Evolutionary conservation across 2,329 filamentous ascomycete species (phyloP).

Genomic region (Albophoma yamanashiensis): DNA sequence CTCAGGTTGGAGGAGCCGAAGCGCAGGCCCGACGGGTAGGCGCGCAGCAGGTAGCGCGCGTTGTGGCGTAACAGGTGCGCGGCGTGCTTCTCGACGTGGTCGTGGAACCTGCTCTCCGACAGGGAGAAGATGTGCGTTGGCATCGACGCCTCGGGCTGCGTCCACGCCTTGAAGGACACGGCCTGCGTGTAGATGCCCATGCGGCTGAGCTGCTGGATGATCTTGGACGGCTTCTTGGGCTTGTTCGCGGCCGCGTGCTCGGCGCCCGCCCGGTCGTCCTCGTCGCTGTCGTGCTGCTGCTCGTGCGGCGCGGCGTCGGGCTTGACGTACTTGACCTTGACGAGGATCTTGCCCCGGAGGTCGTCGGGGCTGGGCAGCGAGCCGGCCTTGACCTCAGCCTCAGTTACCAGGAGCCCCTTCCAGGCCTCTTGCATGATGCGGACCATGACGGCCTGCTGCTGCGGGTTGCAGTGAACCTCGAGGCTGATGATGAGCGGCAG

Average conservation of each 20-base stretch:
- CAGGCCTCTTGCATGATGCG: conserved; percentile 82
- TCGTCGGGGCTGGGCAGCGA: conserved; percentile 57
- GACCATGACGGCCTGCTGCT: conserved; percentile 86
- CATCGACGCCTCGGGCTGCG: conserved; percentile 58
- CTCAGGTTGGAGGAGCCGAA: conserved; percentile 81
- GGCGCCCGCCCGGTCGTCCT: conserved; percentile 27
- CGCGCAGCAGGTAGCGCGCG: conserved; percentile 69
- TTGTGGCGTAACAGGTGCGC: conserved; percentile 68
- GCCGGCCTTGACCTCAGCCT: conserved; percentile 32
- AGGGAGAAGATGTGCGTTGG: conserved; percentile 60
- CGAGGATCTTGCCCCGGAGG: conserved; percentile 66
- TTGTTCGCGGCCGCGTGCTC: conserved; percentile 23
- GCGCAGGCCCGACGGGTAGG: conserved; percentile 75
- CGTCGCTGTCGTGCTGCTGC: conserved; percentile 14
- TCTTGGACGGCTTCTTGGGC: conserved; percentile 42
- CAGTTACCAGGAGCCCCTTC: conserved; percentile 58
- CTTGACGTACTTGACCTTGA: conserved; percentile 68
- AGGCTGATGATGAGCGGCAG: conserved; percentile 88
- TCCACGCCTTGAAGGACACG: conserved; percentile 70
- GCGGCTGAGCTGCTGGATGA: conserved; percentile 62
- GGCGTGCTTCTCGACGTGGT: conserved; percentile 39
- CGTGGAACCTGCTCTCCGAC: conserved; percentile 53
- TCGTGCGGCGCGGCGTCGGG: conserved; percentile 21
- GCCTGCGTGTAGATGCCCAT: conserved; percentile 77
- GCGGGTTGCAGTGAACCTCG: conserved; percentile 72